Base-by-base conservation (phyloP, 306 rosid species). In the Biancaea sappan region DNA sequence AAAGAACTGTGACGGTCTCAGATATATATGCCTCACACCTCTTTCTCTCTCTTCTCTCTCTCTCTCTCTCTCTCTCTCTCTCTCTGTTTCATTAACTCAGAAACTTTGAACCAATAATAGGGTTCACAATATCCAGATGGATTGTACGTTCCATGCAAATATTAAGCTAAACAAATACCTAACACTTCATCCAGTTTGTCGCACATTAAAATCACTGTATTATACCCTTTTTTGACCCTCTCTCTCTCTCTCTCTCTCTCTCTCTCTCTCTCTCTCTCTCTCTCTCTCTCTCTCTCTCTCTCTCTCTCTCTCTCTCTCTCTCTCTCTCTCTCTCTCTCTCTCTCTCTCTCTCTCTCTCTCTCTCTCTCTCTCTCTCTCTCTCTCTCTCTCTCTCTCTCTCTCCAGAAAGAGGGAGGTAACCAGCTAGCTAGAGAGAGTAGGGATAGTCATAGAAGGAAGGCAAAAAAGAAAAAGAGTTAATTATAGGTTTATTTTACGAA, bases 101-200 rank as follows among this genome's bases (percentile, higher is more conserved):
- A 80, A 81, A 73, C 79, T 74, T 73, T 50, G 47, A 74, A 58
- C 69, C 66, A 78, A 69, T 70, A 69, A 70, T 71, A 80, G 69
- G 73, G 53, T 62, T 66, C 67, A 63, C 67, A 62, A 61, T n/a
- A 71, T 56, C 50, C 54, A 75, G 34, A 37, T 50, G 66, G 25
- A 60, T 81, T 66, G 75, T 47, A 86, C 77, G 72, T 78, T 77
- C 76, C 83, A 86, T 83, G 88, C 87, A 84, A 80, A 59, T 50
- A 74, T 81, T 37, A 76, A 67, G 80, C 78, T 73, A 75, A 74
- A 75, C 77, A 75, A 66, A 71, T 78, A 66, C 82, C 85, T 66
- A 80, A 75, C 80, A 80, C 58, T 69, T 74, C 18, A 73, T 77
- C 62, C 18, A 62, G 40, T 72, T 70, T 70, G 81, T 74, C 75